These are phyloP conservation scores for Eremothecium coryli DNA, from an alignment of 1,139 yeast species.

Conservation along the genomic window DNA sequence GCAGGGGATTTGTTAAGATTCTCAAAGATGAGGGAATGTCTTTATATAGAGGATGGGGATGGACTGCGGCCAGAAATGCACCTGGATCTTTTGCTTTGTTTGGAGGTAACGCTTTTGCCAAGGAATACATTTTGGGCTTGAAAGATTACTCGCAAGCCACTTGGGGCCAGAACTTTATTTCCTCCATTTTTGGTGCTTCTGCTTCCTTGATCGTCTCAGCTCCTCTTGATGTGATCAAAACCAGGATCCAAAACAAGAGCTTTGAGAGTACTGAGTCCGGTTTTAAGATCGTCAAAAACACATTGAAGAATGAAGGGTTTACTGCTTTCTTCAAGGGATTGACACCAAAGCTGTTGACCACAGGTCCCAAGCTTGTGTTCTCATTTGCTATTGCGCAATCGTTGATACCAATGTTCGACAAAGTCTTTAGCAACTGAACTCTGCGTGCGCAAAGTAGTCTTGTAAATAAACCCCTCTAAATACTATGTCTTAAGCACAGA, in stretches of 20 bases:
- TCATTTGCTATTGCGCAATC: constrained; percentile 95
- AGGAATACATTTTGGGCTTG: constrained; percentile 85
- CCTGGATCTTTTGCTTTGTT: constrained; percentile 97
- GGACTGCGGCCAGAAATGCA: constrained; percentile 99
- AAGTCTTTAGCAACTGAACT: constrained; percentile 34
- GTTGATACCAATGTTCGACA: constrained; percentile 91
- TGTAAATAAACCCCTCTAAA: neutral
- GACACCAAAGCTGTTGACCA: constrained; percentile 90
- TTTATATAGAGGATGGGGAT: constrained; percentile 97
- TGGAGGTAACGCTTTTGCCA: constrained; percentile 98
- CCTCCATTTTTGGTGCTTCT: constrained; percentile 97
- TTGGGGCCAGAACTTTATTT: constrained; percentile 88
- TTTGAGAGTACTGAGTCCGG: constrained; percentile 96
- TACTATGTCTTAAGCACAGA: too few relatives aligned
- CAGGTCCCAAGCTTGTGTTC: constrained; percentile 96
- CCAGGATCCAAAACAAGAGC: constrained; percentile 94
- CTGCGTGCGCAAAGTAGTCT: neutral
- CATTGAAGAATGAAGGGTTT: constrained; percentile 82
- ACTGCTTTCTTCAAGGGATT: constrained; percentile 94
- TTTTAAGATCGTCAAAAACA: constrained; percentile 81
- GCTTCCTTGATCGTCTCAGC: constrained; percentile 96
- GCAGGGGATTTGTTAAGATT: constrained; percentile 88
- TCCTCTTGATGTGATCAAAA: constrained; percentile 95
- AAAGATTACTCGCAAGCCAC: constrained; percentile 83
- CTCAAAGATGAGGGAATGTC: constrained; percentile 86